Percentiles rank a stretch among this genome's conserved stretches.
Evolutionary conservation across 148 eudicot genomes (phyloP).

Genomic region (Beta vulgaris): DNA sequence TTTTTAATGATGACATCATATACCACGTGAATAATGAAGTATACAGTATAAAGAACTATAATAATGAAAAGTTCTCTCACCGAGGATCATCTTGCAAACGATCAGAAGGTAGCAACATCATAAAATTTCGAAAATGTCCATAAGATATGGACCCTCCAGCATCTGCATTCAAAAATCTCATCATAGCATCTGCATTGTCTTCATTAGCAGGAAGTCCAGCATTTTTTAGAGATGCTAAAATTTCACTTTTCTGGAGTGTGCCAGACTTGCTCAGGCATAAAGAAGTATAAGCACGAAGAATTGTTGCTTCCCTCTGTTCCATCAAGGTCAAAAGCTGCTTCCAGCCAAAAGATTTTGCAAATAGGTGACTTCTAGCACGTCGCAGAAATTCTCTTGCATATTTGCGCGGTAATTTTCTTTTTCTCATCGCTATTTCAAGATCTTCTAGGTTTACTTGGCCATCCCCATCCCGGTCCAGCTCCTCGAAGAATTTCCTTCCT

Average conservation of each 20-base stretch:
- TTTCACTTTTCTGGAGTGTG: conserved; percentile 85
- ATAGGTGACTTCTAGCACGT: conserved; percentile 78
- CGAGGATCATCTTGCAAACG: conserved; percentile 97
- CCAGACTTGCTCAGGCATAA: conserved; percentile 96
- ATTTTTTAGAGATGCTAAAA: conserved; percentile 74
- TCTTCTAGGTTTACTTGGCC: conserved; percentile 91
- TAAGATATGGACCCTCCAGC: conserved; percentile 86
- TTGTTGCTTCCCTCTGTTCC: conserved; percentile 98
- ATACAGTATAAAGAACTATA: not conserved
- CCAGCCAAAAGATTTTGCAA: conserved; percentile 94
- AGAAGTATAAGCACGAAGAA: conserved; percentile 93
- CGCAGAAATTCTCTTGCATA: conserved; percentile 82
- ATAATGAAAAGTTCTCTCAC: conserved; percentile 39
- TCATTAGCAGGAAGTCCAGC: conserved; percentile 97
- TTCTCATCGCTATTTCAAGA: conserved; percentile 87
- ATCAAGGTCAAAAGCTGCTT: conserved; percentile 81
- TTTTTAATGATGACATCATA: not conserved
- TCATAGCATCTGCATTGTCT: conserved; percentile 95
- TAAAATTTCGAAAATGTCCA: conserved; percentile 96
- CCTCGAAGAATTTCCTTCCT: conserved; percentile 93
- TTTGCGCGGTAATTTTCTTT: conserved; percentile 75
- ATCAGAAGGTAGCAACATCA: conserved; percentile 90
- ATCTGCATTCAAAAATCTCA: conserved; percentile 86
- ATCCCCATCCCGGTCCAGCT: conserved; percentile 96
- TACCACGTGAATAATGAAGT: no score